A percentile compares a stretch with the other conserved stretches of the same genome.
Conservation (phyloP, 1,284 basidiomycete genomes). For the Quambalaria eucalypti region DNA sequence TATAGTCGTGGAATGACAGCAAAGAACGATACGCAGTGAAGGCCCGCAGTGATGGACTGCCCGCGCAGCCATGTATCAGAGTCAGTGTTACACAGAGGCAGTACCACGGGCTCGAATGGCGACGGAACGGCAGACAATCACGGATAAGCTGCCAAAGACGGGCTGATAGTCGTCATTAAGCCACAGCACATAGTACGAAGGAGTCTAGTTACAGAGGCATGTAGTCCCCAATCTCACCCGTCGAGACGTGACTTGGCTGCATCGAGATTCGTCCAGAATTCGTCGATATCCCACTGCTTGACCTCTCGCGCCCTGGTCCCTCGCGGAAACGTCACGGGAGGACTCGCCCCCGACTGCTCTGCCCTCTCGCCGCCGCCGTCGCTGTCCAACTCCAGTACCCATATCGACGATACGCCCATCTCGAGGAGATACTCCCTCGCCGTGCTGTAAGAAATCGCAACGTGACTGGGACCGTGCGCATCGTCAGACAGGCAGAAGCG, state of each 20-base stretch:
- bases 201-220: too few species aligned
- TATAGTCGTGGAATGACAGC: too few species aligned
- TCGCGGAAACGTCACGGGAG: constrained; percentile 1
- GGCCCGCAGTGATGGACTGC: too few species aligned
- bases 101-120: too few species aligned
- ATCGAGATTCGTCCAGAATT: background rate
- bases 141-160: too few species aligned
- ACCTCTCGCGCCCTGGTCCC: background rate
- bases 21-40: too few species aligned
- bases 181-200: too few species aligned
- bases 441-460: constrained; percentile 74
- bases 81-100: too few species aligned
- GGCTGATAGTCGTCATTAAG: too few species aligned
- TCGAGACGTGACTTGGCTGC: background rate
- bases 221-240: too few species aligned
- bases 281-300: background rate
- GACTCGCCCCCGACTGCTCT: background rate
- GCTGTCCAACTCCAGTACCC: constrained; percentile 53
- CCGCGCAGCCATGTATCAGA: too few species aligned
- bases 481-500: constrained; percentile 84
- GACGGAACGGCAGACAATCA: too few species aligned
- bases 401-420: constrained; percentile 61
- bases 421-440: constrained; percentile 62
- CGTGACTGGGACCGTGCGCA: constrained; percentile 78
- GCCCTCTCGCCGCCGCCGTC: background rate